Conservation (phyloP, 768 basidiomycete genomes). For the Suillus tomentosus region DNA sequence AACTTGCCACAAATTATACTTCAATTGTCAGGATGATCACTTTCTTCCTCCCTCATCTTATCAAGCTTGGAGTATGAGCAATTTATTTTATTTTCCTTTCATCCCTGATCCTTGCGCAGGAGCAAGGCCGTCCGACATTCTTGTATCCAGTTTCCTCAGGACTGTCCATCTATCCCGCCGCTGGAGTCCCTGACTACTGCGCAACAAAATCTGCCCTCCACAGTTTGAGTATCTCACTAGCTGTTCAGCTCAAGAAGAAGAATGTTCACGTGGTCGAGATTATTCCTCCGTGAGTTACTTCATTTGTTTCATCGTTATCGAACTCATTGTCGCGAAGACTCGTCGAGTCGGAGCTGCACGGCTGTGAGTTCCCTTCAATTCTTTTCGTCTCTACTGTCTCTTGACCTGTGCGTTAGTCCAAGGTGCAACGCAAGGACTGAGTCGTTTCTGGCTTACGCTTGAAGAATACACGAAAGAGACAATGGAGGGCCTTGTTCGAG, state of each 20-base stretch:
- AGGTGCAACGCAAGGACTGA: constrained; percentile 47
- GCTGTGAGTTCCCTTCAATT: constrained; percentile 40
- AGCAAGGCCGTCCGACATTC: constrained; percentile 46
- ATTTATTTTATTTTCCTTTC: not conserved
- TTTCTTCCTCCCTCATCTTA: constrained; percentile 54
- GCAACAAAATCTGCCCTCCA: constrained; percentile 62
- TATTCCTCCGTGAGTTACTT: constrained; percentile 52
- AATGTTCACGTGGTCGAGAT: constrained; percentile 58
- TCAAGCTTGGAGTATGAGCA: constrained; percentile 49
- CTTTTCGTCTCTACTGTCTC: constrained; percentile 17
- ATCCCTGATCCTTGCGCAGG: constrained; percentile 26
- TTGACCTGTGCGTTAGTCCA: constrained; percentile 58
- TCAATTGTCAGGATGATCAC: constrained; percentile 50
- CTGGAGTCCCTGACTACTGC: constrained; percentile 50
- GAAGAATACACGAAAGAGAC: constrained; percentile 45
- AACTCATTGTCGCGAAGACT: constrained; percentile 35
- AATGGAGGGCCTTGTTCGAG: constrained; percentile 40
- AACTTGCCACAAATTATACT: constrained; percentile 57
- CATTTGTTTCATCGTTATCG: constrained; percentile 13
- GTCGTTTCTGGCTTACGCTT: constrained; percentile 60
- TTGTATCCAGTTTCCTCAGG: constrained; percentile 55
- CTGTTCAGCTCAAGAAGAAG: constrained; percentile 46
- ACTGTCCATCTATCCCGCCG: constrained; percentile 46
- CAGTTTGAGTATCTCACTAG: constrained; percentile 50
- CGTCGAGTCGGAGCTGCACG: constrained; percentile 64